Conservation (phyloP, 225 moss, liverwort and hornwort genomes). For the Pleurozium schreberi region DNA sequence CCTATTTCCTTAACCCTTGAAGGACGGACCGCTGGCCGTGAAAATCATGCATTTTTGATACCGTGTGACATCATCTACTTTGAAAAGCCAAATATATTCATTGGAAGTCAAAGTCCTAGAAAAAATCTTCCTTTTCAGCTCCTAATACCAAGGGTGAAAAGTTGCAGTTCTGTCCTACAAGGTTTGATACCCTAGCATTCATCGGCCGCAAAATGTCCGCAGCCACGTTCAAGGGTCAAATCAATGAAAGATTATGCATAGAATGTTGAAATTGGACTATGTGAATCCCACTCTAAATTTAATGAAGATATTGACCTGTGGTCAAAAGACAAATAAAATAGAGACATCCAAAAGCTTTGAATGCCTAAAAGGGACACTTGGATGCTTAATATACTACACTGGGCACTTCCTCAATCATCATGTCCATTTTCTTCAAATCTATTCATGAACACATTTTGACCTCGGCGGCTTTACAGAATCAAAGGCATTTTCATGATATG, state of each 20-base stretch:
- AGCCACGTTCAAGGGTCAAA: no score
- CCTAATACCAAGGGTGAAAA: no score
- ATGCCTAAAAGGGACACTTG: neutral
- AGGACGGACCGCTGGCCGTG: no score
- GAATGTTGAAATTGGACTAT: neutral
- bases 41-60: no score
- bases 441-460: neutral
- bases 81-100: no score
- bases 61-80: no score
- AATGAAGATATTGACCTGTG: neutral
- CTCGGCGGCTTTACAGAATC: accelerated
- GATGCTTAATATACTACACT: no score
- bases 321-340: neutral
- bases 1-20: neutral
- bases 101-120: no score
- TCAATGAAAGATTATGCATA: accelerated
- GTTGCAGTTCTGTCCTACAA: no score
- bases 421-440: neutral
- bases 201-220: no score
- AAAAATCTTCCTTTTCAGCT: no score
- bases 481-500: neutral
- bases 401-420: neutral
- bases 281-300: accelerated
- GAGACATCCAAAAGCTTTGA: neutral
- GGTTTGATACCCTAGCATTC: no score